Evolutionary conservation across 2,329 filamentous ascomycete species (phyloP).

Genomic region (Curvularia eragrostidis): DNA sequence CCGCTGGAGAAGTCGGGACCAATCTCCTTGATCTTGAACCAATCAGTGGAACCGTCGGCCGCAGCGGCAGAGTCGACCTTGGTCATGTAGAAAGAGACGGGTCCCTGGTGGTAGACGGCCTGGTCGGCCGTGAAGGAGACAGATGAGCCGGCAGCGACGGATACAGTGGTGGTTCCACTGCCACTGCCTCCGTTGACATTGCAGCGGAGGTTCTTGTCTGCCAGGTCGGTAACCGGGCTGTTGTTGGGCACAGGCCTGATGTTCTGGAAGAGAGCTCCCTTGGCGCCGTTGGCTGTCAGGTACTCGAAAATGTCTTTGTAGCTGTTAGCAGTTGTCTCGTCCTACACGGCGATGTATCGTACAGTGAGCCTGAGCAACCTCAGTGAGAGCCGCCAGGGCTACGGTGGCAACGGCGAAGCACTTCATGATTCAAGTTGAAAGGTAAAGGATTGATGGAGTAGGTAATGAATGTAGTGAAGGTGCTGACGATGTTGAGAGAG

Average conservation of each 20-base stretch:
- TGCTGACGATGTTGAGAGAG: slow-evolving; percentile 11
- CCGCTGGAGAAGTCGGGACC: slow-evolving; percentile 46
- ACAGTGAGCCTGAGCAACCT: slow-evolving; percentile 49
- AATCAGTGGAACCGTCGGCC: slow-evolving; percentile 48
- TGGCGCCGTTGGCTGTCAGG: slow-evolving; percentile 46
- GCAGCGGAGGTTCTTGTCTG: slow-evolving; percentile 45
- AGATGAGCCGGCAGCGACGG: slow-evolving; percentile 45
- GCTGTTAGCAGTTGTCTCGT: slow-evolving; percentile 12
- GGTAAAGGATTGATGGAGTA: slow-evolving; percentile 10
- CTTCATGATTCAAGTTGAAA: slow-evolving; percentile 39
- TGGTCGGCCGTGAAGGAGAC: slow-evolving; percentile 47
- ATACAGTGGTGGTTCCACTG: slow-evolving; percentile 41
- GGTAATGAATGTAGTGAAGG: slow-evolving; percentile 11
- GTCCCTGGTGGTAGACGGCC: slow-evolving; percentile 50
- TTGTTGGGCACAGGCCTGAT: slow-evolving; percentile 50
- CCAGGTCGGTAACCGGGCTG: slow-evolving; percentile 45
- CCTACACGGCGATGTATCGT: slow-evolving; percentile 14
- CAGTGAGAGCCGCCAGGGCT: slow-evolving; percentile 42
- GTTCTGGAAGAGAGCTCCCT: slow-evolving; percentile 46
- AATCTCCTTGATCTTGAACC: slow-evolving; percentile 52
- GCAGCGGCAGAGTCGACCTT: slow-evolving; percentile 44
- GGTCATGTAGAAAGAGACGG: slow-evolving; percentile 48
- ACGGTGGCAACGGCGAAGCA: slow-evolving; percentile 41
- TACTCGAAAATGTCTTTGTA: slow-evolving; percentile 47
- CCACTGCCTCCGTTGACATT: slow-evolving; percentile 43